Base-by-base conservation (phyloP, 768 basidiomycete species). In the Austroboletus festivus region DNA sequence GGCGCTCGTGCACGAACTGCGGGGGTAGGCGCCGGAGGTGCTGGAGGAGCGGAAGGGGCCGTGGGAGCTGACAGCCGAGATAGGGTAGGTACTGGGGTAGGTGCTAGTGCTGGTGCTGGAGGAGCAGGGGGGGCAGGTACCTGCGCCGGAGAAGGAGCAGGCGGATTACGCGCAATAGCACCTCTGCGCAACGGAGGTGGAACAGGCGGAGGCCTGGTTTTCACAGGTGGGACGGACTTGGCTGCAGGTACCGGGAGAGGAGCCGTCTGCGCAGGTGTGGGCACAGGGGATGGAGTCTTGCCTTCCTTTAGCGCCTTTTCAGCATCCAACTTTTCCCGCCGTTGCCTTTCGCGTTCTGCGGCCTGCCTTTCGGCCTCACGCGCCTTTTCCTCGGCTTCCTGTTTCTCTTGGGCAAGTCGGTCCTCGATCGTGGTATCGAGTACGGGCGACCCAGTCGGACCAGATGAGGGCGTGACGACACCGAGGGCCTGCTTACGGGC, bases 401-500 rank as follows among this genome's bases (percentile, higher is more conserved):
- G 83, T 73, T 86, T 89, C 61, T 98, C 95, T 57, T 83, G 76
- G 31, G 80, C 83, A 5, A 98, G 76, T 10, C 94, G 74, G 55
- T 93, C 89, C 62, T 92, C 88, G 3, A 96, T 91, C 44, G 75
- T 79, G 7, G 80, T 84, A 64, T 96, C 94, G 10, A 93, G 73
- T 12, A 74, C 67, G 7, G 81, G 64, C 23, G 78, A 68, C 13
- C 77, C 56, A 0, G 73, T 68, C 5, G 54, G 23, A 7, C 44
- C 28, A 7, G 74, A 57, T 0, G 71, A 35, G 11, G 73, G 64
- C 1, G 78, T 65, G 13, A 76, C 75, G 16, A 96, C 78, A 5
- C 95, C 95, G 10, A 97, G 78, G 0, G 86, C 86, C 33, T 82
- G 80, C 76, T 86, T 92, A 26, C 95, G 86, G 16, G 84, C 91